A percentile compares a stretch with the other conserved stretches of the same genome.
Evolutionary conservation across 352 stramenopile species (phyloP).

Genomic region (Thalassiosira exigua): DNA sequence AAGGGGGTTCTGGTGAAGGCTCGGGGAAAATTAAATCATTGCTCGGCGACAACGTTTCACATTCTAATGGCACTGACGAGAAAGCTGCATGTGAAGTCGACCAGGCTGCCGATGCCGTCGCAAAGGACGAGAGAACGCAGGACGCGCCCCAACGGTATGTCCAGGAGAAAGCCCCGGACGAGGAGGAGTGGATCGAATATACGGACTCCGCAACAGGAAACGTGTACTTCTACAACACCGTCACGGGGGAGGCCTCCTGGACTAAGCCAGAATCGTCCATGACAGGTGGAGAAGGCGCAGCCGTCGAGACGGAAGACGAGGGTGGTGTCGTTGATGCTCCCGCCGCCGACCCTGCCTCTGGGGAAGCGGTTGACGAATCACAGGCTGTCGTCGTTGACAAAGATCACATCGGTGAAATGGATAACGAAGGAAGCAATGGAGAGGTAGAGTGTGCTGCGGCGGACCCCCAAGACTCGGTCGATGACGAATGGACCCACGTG

Average conservation of each 20-base stretch:
- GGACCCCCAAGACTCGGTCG: not conserved
- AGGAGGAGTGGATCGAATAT: conserved; percentile 32
- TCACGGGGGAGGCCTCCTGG: conserved; percentile 47
- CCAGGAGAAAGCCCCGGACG: no score
- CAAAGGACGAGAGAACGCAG: no score
- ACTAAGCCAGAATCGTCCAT: not conserved
- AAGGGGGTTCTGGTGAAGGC: no score
- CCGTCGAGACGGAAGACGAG: not conserved
- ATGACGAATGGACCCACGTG: not conserved
- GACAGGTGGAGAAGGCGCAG: not conserved
- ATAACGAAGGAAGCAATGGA: not conserved
- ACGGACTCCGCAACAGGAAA: conserved; percentile 31
- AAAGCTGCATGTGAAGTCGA: not conserved
- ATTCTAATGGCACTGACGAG: no score
- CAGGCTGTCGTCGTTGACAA: no score
- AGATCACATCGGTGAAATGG: not conserved
- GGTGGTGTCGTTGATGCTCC: not conserved
- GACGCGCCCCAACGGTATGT: no score
- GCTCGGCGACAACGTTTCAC: no score
- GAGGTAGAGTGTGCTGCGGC: conserved; percentile 1
- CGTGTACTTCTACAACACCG: conserved; percentile 56
- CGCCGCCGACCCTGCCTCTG: no score
- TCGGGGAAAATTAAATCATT: no score
- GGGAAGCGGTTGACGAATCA: no score
- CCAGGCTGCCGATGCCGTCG: no score